A percentile compares a stretch with the other conserved stretches of the same genome.
phyloP scores from a whole-genome alignment of 257 asterid species.

The Eustoma russellianum region DNA sequence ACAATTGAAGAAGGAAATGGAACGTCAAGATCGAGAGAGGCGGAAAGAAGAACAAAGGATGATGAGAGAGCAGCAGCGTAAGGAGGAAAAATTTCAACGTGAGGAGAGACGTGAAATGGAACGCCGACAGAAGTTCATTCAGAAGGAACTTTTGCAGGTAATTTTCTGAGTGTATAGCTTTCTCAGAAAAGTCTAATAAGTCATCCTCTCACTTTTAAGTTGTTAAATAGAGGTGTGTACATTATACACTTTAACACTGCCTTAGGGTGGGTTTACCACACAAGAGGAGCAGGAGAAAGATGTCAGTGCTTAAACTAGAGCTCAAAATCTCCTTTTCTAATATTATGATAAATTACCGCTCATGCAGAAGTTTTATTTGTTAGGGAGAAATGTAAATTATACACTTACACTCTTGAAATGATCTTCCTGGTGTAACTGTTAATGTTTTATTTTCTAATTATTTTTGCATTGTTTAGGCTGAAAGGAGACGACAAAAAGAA shows the following conservation, averaged over 20 bases:
- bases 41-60: constrained; percentile 76
- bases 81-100: constrained; percentile 89
- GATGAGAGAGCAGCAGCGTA: constrained; percentile 73
- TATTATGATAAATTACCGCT: too few species aligned
- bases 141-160: constrained; percentile 75
- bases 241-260: neutral
- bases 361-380: too few species aligned
- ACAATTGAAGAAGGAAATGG: constrained; percentile 88
- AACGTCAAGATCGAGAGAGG: constrained; percentile 85
- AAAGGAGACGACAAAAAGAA: constrained; percentile 87
- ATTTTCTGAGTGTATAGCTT: constrained; percentile 9
- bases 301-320: too few species aligned
- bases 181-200: neutral
- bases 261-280: too few species aligned
- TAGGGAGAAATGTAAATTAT: too few species aligned
- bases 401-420: too few species aligned
- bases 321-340: too few species aligned
- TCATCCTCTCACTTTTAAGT: neutral
- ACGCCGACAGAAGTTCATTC: constrained; percentile 87
- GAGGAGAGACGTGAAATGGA: constrained; percentile 99
- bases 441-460: too few species aligned
- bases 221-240: constrained; percentile 1
- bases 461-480: constrained; percentile 45
- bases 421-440: too few species aligned
- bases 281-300: too few species aligned